A percentile compares a stretch with the other conserved stretches of the same genome.
Conservation (phyloP, 176 grass and related monocot genomes). For the Pharus latifolius region DNA sequence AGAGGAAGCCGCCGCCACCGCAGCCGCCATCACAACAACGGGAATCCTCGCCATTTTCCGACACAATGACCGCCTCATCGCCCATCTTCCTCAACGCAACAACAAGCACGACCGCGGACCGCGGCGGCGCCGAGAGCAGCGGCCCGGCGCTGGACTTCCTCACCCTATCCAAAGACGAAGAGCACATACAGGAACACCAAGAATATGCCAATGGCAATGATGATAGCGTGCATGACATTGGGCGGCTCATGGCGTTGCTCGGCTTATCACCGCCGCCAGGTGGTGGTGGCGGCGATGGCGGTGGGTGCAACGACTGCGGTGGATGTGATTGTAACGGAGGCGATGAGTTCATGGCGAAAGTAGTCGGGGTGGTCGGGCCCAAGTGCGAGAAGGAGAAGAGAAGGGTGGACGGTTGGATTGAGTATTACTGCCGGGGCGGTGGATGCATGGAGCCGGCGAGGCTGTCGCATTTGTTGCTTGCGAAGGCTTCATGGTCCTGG, state of each 20-base stretch:
- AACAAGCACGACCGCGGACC: background rate
- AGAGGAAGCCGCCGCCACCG: background rate
- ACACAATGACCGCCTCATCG: constrained; percentile 25
- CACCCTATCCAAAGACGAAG: constrained; percentile 14
- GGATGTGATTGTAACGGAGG: constrained; percentile 51
- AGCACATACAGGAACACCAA: background rate
- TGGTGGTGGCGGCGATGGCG: background rate
- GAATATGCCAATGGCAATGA: background rate
- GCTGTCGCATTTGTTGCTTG: constrained; percentile 51
- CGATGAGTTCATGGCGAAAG: constrained; percentile 41
- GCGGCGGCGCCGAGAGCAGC: constrained; percentile 26
- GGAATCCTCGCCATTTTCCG: background rate
- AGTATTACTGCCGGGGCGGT: constrained; percentile 12
- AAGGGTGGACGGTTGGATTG: constrained; percentile 48
- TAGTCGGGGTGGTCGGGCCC: constrained; percentile 36
- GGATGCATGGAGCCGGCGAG: constrained; percentile 51
- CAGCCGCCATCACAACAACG: background rate
- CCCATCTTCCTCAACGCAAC: constrained; percentile 35
- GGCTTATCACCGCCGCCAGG: constrained; percentile 8
- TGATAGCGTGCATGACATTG: constrained; percentile 26
- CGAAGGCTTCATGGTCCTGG: constrained; percentile 20
- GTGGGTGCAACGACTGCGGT: constrained; percentile 16
- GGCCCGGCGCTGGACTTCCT: constrained; percentile 41
- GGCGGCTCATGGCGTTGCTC: constrained; percentile 39
- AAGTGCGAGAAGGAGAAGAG: constrained; percentile 49